Base-by-base conservation (phyloP, 345 rosid genomes). In the Corchorus capsularis region DNA sequence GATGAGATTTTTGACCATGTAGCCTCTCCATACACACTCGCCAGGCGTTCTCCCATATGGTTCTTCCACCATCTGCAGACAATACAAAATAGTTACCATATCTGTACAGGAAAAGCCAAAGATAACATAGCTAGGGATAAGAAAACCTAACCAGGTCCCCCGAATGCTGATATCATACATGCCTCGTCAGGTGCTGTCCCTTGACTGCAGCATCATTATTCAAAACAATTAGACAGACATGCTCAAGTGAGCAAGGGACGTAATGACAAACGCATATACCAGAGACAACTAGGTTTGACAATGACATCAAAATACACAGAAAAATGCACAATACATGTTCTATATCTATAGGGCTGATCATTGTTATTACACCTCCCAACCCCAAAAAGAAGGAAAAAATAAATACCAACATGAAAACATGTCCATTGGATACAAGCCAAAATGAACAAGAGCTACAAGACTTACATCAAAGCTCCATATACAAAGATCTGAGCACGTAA, bases 401-500 rank as follows among this genome's bases (percentile, higher is more conserved):
- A 47, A 27, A 45, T 2, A 57, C 22, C 13, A 5, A 8, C 1
- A 67, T 37, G 66, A 35, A 37, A 22, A 43, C 59, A 55, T 27
- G 39, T 14, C 50, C n/a, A 2, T 22, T 3, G 4, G 41, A 22
- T 13, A 22, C 11, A 61, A 54, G 54, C 16, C 11, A 55, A 64
- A 39, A 35, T 41, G 41, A 3, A 60, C 12, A 11, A 52, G 59
- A 62, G 57, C 39, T 71, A 59, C 34, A 78, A 27, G 66, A 84
- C 98, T 80, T 82, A 96, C 99, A 96, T 96, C 80, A 96, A 82
- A 77, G 96, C 90, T 73, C 99, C 99, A 77, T 96, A 96, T 74
- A 94, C 99, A 86, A 96, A 91, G 75, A 96, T 96, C 87, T 96
- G 99, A 69, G 99, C 93, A 57, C 99, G 99, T 77, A 96, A 85